phyloP scores from a whole-genome alignment of 306 rosid genomes.

The Lathyrus tuberosus region DNA sequence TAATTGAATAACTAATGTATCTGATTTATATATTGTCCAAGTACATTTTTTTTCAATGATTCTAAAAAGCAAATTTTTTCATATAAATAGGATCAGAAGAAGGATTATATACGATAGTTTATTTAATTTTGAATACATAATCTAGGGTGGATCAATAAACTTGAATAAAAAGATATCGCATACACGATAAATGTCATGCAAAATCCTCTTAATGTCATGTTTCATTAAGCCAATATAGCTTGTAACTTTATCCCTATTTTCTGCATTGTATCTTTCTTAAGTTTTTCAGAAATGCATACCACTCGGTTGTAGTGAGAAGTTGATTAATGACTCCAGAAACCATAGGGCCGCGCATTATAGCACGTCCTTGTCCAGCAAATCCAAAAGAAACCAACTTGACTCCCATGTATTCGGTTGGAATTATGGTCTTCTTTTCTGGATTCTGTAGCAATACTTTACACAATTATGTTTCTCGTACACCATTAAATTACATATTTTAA shows the following conservation, averaged over 20 bases:
- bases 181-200: slow-evolving; percentile 5
- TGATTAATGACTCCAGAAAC: slow-evolving; percentile 97
- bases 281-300: slow-evolving; percentile 51
- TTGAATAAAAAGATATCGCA: too few species aligned
- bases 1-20: too few species aligned
- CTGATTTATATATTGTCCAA: too few species aligned
- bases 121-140: too few species aligned
- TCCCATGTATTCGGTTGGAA: slow-evolving; percentile 94
- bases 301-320: slow-evolving; percentile 91
- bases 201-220: slow-evolving; percentile 14
- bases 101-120: too few species aligned
- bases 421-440: slow-evolving; percentile 77
- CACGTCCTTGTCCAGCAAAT: slow-evolving; percentile 97
- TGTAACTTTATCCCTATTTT: slow-evolving; percentile 9
- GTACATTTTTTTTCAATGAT: too few species aligned
- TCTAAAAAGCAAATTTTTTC: too few species aligned
- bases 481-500: slow-evolving; percentile 34
- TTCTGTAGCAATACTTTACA: slow-evolving; percentile 54
- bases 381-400: slow-evolving; percentile 97
- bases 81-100: too few species aligned
- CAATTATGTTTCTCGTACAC: slow-evolving; percentile 41
- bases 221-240: slow-evolving; percentile 31
- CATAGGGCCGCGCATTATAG: slow-evolving; percentile 99
- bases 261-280: slow-evolving; percentile 5
- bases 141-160: too few species aligned